These are phyloP conservation scores for Friedmanniomyces simplex DNA, from an alignment of 495 filamentous ascomycete species.

Conservation along the genomic window DNA sequence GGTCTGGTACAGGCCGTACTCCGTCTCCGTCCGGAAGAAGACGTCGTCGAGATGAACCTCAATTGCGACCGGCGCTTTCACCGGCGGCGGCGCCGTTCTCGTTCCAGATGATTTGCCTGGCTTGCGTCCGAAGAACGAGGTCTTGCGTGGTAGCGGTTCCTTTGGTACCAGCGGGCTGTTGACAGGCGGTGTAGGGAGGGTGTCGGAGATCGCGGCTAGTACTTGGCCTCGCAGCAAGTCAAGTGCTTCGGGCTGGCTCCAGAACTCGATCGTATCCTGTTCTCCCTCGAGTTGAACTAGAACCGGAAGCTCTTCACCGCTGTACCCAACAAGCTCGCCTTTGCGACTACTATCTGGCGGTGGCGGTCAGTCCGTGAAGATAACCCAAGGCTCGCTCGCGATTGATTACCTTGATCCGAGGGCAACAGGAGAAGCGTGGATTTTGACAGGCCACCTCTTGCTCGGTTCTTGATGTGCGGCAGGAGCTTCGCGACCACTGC, in stretches of 20 bases:
- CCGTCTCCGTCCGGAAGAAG: constrained; percentile 8
- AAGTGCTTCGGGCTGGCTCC: constrained; percentile 10
- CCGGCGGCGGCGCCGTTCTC: not conserved
- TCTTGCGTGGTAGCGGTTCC: not conserved
- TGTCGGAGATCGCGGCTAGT: constrained; percentile 2
- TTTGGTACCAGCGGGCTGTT: not conserved
- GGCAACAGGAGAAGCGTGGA: constrained; percentile 11
- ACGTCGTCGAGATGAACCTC: constrained; percentile 4
- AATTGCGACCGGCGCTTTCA: not conserved
- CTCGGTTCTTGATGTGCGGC: constrained; percentile 4
- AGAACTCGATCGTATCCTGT: constrained; percentile 10
- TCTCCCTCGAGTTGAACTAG: constrained; percentile 11
- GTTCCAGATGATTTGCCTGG: not conserved
- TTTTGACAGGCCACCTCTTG: constrained; percentile 3
- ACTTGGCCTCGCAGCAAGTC: constrained; percentile 12
- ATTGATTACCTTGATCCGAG: constrained; percentile 11
- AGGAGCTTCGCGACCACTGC: constrained; percentile 8
- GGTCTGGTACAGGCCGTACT: constrained; percentile 11
- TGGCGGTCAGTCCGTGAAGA: not conserved
- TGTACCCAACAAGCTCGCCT: constrained; percentile 3
- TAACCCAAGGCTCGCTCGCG: no score
- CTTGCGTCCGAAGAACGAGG: constrained; percentile 13
- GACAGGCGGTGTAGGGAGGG: not conserved
- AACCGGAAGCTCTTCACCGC: constrained; percentile 7
- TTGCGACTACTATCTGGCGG: not conserved